A percentile compares a stretch with the other conserved stretches of the same genome.
These are phyloP conservation scores for Pichia rugopelliculosa DNA, from an alignment of 805 yeast species.

Conservation along the genomic window DNA sequence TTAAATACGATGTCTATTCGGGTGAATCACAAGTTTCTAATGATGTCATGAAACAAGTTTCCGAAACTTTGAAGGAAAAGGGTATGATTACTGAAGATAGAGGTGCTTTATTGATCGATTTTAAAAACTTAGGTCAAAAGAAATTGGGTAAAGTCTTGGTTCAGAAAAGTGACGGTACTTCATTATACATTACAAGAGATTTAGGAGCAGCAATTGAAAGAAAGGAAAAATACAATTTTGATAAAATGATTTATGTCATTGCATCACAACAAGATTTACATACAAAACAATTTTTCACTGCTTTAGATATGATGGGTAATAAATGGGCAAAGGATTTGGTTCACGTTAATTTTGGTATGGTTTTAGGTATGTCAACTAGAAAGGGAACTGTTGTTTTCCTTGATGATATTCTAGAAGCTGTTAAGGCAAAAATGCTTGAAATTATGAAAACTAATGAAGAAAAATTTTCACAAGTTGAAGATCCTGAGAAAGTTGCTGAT, in stretches of 20 bases:
- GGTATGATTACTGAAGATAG: constrained; percentile 75
- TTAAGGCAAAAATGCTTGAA: constrained; percentile 89
- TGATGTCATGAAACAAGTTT: constrained; percentile 60
- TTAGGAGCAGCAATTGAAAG: constrained; percentile 95
- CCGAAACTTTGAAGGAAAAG: constrained; percentile 54
- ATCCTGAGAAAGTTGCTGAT: constrained; percentile 94
- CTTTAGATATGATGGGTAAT: constrained; percentile 81
- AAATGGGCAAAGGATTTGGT: constrained; percentile 73
- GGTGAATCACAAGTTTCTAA: constrained; percentile 93
- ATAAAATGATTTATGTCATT: constrained; percentile 92
- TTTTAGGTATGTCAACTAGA: constrained; percentile 96
- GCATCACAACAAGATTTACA: constrained; percentile 97
- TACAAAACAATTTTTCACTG: constrained; percentile 87
- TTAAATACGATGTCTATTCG: constrained; percentile 78
- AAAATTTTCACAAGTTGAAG: constrained; percentile 86
- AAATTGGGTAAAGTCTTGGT: constrained; percentile 90
- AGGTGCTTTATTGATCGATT: constrained; percentile 86
- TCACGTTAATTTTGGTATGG: constrained; percentile 96
- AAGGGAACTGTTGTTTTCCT: constrained; percentile 98
- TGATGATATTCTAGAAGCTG: constrained; percentile 87
- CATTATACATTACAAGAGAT: constrained; percentile 90
- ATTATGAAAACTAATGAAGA: constrained; percentile 90
- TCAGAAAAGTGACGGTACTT: constrained; percentile 92
- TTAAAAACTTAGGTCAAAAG: constrained; percentile 70
- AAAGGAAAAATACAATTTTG: constrained; percentile 74